Percentiles rank a stretch among this genome's conserved stretches.
phyloP scores from a whole-genome alignment of 2,329 filamentous ascomycete genomes.

The Colletotrichum cereale region DNA sequence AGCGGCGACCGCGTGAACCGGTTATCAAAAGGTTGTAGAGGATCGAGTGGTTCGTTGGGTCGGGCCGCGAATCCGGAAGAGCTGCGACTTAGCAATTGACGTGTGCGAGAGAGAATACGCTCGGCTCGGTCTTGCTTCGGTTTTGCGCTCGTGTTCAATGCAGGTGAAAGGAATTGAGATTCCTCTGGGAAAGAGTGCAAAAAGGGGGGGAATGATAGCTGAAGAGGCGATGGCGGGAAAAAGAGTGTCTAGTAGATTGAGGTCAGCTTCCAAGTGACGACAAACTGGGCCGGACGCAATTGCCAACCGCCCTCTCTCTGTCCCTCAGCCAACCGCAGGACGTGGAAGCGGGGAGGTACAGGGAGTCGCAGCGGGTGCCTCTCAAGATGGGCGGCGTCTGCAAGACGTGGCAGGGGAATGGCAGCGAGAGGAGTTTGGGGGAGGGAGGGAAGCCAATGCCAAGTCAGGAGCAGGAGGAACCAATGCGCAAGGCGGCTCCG shows the following conservation, averaged over 20 bases:
- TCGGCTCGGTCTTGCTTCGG: slow-evolving; percentile 2
- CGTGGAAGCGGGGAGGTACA: slow-evolving; percentile 12
- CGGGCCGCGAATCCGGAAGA: not conserved
- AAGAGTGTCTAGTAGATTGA: slow-evolving; percentile 28
- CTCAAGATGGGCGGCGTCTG: slow-evolving; percentile 30
- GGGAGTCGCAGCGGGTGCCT: slow-evolving; percentile 8
- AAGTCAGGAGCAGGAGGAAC: slow-evolving; percentile 5
- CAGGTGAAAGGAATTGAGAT: slow-evolving; percentile 3
- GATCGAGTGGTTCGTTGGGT: not conserved
- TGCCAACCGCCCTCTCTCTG: slow-evolving; percentile 12
- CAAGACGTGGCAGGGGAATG: slow-evolving; percentile 24
- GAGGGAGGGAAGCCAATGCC: slow-evolving; percentile 20
- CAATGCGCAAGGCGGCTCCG: slow-evolving; percentile 23
- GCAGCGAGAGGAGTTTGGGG: slow-evolving; percentile 27
- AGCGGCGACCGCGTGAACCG: slow-evolving; percentile 14
- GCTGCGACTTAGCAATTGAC: not conserved
- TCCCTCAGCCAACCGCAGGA: slow-evolving; percentile 25
- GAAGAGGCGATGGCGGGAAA: slow-evolving; percentile 17
- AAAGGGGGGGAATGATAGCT: slow-evolving; percentile 12
- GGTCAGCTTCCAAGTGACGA: slow-evolving; percentile 30
- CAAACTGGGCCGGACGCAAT: slow-evolving; percentile 19
- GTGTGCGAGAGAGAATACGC: not conserved
- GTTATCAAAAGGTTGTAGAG: slow-evolving; percentile 12
- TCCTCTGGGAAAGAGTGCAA: slow-evolving; percentile 29
- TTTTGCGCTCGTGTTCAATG: not conserved